Evolutionary conservation across 306 rosid species (phyloP), one percentile per base, ranked within the genome.

Genomic region (Cicer judaicum): DNA sequence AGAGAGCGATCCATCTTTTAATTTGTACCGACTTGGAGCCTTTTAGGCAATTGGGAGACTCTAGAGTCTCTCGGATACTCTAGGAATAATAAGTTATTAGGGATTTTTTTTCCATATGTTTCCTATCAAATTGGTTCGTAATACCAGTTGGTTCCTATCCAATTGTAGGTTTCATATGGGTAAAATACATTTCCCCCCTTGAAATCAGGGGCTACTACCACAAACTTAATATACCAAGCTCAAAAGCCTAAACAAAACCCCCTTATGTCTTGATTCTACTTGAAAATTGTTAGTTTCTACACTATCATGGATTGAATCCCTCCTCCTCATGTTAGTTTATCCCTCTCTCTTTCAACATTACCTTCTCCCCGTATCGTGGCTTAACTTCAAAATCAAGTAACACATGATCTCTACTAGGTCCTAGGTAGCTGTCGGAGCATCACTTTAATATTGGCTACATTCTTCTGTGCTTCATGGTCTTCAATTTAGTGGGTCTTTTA

Each of bases 401-500:
- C 34, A 54, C 60, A 6, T 49, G 55, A 12, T 7, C 10, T 14
- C 59, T 53, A 53, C 14, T 10, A 56, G 3, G 40, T 56, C 63
- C 39, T 56, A 21, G 11, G 19, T 57, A 57, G 64, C 29, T 11
- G 40, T 11, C 5, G 64, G 11, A 29, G 64, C 39, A 10, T 24
- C 16, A 57, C 15, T 57, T 24, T 24, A 2, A 57, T 24, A 57
- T 24, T 57, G 41, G 11, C 8, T 24, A 57, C 40, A 24, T 57
- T 11, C 63, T 19, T 54, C 21, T 19, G 7, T 55, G n/a, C 62
- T 12, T 9, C 61, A 1, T 4, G 7, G 61, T 55, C 38, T 8
- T 55, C 36, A 55, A 55, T 55, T 55, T 55, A 19, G 36, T 10
- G 61, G 61, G n/a, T 55, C 61, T 9, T 57, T 29, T 24, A 57